Percentiles rank a stretch among this genome's conserved stretches.
phyloP scores from a whole-genome alignment of 2,329 filamentous ascomycete species.

The Arthroderma sp. region DNA sequence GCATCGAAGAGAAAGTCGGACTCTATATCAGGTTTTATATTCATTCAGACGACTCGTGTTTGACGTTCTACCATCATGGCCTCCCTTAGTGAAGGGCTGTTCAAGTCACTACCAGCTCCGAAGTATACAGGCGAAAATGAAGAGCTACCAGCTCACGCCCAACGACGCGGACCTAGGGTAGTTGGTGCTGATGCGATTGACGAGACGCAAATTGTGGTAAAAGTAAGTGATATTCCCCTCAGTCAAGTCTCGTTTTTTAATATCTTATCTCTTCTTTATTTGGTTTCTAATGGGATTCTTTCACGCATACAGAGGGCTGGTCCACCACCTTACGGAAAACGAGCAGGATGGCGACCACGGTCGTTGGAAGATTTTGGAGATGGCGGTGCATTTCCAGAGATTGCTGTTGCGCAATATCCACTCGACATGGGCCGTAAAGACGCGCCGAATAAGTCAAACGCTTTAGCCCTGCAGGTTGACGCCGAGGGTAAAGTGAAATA shows the following conservation, averaged over 20 bases:
- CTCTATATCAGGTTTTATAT: background rate
- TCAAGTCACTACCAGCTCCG: slow-evolving; percentile 72
- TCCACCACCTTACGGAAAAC: slow-evolving; percentile 76
- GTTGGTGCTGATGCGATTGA: slow-evolving; percentile 69
- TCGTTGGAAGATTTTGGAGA: slow-evolving; percentile 85
- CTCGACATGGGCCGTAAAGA: slow-evolving; percentile 84
- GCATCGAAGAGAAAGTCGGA: background rate
- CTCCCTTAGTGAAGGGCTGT: slow-evolving; percentile 58
- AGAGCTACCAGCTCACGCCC: slow-evolving; percentile 57
- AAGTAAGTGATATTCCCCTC: slow-evolving; percentile 37
- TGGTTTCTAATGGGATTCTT: background rate
- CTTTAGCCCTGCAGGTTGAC: slow-evolving; percentile 84
- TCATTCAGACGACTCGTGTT: background rate
- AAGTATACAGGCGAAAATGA: slow-evolving; percentile 87
- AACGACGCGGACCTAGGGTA: slow-evolving; percentile 70
- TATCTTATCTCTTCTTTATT: background rate
- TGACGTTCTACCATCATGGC: slow-evolving; percentile 9
- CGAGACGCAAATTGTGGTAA: slow-evolving; percentile 72
- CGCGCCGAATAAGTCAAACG: slow-evolving; percentile 60
- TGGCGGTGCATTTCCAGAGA: slow-evolving; percentile 90
- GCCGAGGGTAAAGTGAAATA: slow-evolving; percentile 89
- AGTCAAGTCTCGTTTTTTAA: background rate
- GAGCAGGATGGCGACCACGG: slow-evolving; percentile 81
- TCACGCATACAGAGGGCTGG: slow-evolving; percentile 49
- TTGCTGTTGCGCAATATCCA: slow-evolving; percentile 87